phyloP scores from a whole-genome alignment of 2,329 filamentous ascomycete genomes.

The Shiraia sp. region DNA sequence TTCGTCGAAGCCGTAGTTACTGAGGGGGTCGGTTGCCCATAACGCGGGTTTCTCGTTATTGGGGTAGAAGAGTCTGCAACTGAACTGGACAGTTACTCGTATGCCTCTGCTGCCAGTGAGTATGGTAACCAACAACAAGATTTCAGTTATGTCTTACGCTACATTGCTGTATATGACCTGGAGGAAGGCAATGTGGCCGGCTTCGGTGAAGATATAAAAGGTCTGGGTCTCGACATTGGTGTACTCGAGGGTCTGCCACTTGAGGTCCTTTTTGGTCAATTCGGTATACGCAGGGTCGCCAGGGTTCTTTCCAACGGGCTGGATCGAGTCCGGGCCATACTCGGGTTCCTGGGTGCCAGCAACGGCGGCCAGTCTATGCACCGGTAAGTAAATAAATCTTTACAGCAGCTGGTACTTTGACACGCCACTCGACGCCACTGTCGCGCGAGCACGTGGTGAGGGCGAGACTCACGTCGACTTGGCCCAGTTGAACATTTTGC shows the following conservation, averaged over 20 bases:
- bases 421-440: constrained; percentile 6
- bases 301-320: constrained; percentile 80
- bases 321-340: constrained; percentile 87
- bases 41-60: constrained; percentile 73
- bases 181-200: constrained; percentile 73
- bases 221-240: constrained; percentile 94
- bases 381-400: constrained; percentile 21
- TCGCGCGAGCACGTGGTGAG: constrained; percentile 21
- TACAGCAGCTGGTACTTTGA: constrained; percentile 1
- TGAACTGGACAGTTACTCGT: constrained; percentile 90
- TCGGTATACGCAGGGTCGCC: constrained; percentile 80
- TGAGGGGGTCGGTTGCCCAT: constrained; percentile 82
- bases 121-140: constrained; percentile 14
- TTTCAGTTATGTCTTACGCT: constrained; percentile 60
- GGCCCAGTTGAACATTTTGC: constrained; percentile 85
- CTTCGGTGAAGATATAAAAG: constrained; percentile 86
- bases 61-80: constrained; percentile 84
- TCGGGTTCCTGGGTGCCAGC: constrained; percentile 95
- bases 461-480: constrained; percentile 75
- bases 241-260: constrained; percentile 79
- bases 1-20: constrained; percentile 81
- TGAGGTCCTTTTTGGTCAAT: constrained; percentile 74
- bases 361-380: constrained; percentile 67
- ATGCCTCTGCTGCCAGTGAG: constrained; percentile 67
- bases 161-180: constrained; percentile 99